Evolutionary conservation across 31 red algal genomes (phyloP).

Genomic region (Asparagopsis taxiformis): DNA sequence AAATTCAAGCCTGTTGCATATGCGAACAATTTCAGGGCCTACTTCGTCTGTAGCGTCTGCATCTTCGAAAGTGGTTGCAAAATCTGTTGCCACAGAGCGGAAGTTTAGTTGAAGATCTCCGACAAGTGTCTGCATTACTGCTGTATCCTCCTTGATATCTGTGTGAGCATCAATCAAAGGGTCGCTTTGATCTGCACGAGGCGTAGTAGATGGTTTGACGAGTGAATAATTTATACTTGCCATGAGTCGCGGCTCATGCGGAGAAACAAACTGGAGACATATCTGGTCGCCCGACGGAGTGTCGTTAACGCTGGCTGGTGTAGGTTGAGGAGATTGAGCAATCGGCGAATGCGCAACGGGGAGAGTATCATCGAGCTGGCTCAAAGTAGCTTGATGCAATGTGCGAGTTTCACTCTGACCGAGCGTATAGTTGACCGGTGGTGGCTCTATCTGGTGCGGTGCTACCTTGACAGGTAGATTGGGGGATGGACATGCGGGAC

Average conservation of each 20-base stretch:
- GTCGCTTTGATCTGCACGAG: no score
- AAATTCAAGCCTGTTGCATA: neutral
- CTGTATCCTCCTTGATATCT: neutral
- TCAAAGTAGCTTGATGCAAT: neutral
- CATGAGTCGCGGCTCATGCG: neutral
- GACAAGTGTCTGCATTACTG: neutral
- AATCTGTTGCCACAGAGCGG: neutral
- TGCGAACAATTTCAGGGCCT: conserved; percentile 1
- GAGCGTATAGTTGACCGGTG: no score
- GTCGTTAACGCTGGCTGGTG: neutral
- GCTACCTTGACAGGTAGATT: neutral
- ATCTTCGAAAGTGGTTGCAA: conserved; percentile 2
- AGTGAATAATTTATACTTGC: conserved; percentile 1
- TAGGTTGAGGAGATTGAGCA: neutral
- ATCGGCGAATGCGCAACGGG: neutral
- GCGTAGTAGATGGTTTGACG: no score
- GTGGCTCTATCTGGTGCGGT: neutral
- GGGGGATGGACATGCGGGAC: neutral
- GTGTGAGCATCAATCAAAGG: no score
- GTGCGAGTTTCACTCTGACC: neutral
- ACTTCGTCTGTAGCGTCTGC: conserved; percentile 1
- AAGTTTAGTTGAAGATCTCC: neutral
- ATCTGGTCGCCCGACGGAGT: neutral
- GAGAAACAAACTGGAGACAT: neutral
- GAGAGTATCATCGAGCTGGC: neutral